Base-by-base conservation (phyloP, 352 stramenopile species). In the Phytophthora hybrid region DNA sequence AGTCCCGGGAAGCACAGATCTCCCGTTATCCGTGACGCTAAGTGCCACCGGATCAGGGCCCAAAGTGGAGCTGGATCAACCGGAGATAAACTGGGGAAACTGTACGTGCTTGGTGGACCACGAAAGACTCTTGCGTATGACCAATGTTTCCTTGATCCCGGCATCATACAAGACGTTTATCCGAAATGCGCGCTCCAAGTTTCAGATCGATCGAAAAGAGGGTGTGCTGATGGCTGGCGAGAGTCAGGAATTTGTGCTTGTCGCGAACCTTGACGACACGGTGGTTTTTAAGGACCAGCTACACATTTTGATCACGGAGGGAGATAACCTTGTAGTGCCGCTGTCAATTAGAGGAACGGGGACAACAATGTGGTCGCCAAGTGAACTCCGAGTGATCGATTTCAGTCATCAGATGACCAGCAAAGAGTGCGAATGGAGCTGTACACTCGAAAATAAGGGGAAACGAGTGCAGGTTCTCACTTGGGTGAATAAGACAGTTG, bases 391-490 rank as follows among this genome's bases (percentile, higher is more conserved):
- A 21, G 69, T 92, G 46, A 90, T 99, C 47, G 93, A 99, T 67
- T 98, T 99, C 66, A 88, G 83, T 3, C 77, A 96, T 29, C 92
- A 98, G 62, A 97, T 99, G 82, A 99, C 95, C 1, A 92, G 80
- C 60, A 82, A 78, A 37, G 77, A 89, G 68, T 98, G 93, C 70
- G 88, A 98, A 68, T 97, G 92, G 83, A 94, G 88, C 44, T 98
- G 98, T 63, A 97, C 96, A 3, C 83, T 99, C 6, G 96, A 99
- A 65, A 99, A 99, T 83, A 98, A 98, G 59, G 97, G 97, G 19
- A 96, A 98, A 39, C 88, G 96, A 1, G 77, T 93, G 7, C 97
- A 99, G 68, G 73, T 93, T 5, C 78, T 99, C 34, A 96, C 89
- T 21, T 99, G 96, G 97, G 79, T 95, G 26, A 99, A 99, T 69